Base-by-base conservation (phyloP, 208 protist genomes). In the Acanthamoeba triangularis region DNA sequence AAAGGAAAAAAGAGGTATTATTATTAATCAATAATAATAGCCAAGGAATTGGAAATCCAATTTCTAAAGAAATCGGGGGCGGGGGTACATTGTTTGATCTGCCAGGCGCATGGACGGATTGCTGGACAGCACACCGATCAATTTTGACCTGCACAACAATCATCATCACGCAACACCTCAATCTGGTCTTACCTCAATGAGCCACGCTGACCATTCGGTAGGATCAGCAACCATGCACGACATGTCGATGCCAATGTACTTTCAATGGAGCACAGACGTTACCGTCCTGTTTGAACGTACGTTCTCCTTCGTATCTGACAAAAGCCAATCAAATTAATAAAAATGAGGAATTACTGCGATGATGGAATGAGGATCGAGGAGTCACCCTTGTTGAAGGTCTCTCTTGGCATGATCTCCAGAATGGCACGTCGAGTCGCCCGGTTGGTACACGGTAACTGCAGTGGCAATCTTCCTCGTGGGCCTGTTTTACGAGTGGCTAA, bases 401-500 rank as follows among this genome's bases (percentile, higher is more conserved):
- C 25, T 3, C 8, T 35, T 76, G 14, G 13, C 33, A 2, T 76
- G 18, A 35, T 14, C 37, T 80, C 37, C 82, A 90, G 82, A 33
- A 25, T 90, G 82, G 82, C 30, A 90, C 35, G 82, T 90, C 20
- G 30, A 52, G 44, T 47, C 47, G 14, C 52, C 82, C 13, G 82
- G 82, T 63, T 90, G 82, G 82, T 90, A 90, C 49, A 90, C 82
- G 25, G 82, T 90, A 6, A 37, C 82, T 8, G 82, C 82, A 0
- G 82, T 90, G 30, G 82, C 54, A 3, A 90, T 90, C 82, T 90
- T 90, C 49, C 52, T 90, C 30, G 6, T 90, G 82, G 82, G 25
- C 25, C 82, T 90, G 14, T 90, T 90, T 37, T 90, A 90, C 41
- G 82, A 90, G 54, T 90, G 82, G 82, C 41, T 90, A 5, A 90